Conservation (phyloP, 2,329 filamentous ascomycete genomes). For the Pseudogymnoascus sp. region DNA sequence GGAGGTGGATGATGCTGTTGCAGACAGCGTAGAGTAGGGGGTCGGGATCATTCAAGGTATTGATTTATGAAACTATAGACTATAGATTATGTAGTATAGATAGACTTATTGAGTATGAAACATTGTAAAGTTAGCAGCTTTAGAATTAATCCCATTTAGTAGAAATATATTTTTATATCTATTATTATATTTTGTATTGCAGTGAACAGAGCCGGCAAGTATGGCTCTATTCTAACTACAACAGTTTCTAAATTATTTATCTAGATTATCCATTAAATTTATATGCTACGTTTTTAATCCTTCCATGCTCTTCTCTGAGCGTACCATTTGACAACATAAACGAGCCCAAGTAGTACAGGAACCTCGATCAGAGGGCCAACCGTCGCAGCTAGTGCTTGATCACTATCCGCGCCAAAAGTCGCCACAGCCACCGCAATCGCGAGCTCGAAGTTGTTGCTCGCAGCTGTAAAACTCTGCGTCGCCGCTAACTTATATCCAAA, state of each 20-base stretch:
- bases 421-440: constrained; percentile 83
- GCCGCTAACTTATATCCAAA: constrained; percentile 65
- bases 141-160: constrained; percentile 59
- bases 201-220: not conserved
- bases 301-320: constrained; percentile 35
- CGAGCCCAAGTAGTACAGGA: constrained; percentile 66
- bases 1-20: constrained; percentile 53
- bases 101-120: not conserved
- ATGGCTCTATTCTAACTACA: not conserved
- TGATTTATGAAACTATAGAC: not conserved
- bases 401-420: constrained; percentile 66
- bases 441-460: constrained; percentile 90
- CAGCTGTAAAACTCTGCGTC: constrained; percentile 82
- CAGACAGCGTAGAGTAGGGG: not conserved
- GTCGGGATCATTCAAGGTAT: not conserved
- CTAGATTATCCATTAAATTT: not conserved
- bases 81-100: not conserved
- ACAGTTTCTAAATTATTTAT: not conserved
- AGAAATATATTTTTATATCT: not conserved
- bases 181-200: not conserved
- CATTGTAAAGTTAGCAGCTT: not conserved
- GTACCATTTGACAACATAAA: constrained; percentile 62
- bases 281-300: not conserved
- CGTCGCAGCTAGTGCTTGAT: constrained; percentile 71
- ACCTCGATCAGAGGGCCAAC: constrained; percentile 80